Evolutionary conservation across 306 rosid species (phyloP), one percentile per base, ranked within the genome.

Genomic region (Notholithocarpus densiflorus): DNA sequence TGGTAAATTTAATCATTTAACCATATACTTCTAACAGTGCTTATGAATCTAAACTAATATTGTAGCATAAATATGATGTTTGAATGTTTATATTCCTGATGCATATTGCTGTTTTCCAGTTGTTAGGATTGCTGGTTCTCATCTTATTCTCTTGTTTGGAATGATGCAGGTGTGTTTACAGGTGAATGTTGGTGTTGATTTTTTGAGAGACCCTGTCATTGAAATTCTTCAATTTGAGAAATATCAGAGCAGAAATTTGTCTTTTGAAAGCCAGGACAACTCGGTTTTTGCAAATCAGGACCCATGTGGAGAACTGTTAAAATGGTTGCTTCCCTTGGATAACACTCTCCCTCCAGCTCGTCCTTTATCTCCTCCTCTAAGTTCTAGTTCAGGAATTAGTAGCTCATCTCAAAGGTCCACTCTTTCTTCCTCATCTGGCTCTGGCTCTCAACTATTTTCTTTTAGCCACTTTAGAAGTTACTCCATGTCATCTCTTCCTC

Each of bases 161-260:
- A 95, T 97, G 89, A 81, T 90, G 94, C 97, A 95, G 98, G 97
- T 95, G 87, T 89, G 88, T 89, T 91, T 95, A 89, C 93, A 87
- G 81, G 94, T 89, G 76, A 91, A 90, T 84, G 94, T 95, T 83
- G 89, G 92, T 72, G 90, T 89, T 62, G 90, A 84, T 76, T 81
- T 72, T 86, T 81, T 92, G 82, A 80, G 76, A 75, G 98, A 92
- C 77, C 98, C 98, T 68, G 90, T 92, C 72, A 84, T 95, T 61
- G 98, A 95, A 86, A 85, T 95, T 85, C 98, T 95, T 79, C 98
- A 95, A 88, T 95, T 91, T 87, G 98, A 91, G 79, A 95, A 90
- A 81, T 75, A 76, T 76, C 86, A 31, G 75, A 92, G 85, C 87
- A 89, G 86, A 84, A 80, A 45, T 68, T 27, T 75, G 72, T 75